Evolutionary conservation across 2,329 filamentous ascomycete genomes (phyloP), one percentile per base, ranked within the genome.

Genomic region (Aspergillus fumigatus): DNA sequence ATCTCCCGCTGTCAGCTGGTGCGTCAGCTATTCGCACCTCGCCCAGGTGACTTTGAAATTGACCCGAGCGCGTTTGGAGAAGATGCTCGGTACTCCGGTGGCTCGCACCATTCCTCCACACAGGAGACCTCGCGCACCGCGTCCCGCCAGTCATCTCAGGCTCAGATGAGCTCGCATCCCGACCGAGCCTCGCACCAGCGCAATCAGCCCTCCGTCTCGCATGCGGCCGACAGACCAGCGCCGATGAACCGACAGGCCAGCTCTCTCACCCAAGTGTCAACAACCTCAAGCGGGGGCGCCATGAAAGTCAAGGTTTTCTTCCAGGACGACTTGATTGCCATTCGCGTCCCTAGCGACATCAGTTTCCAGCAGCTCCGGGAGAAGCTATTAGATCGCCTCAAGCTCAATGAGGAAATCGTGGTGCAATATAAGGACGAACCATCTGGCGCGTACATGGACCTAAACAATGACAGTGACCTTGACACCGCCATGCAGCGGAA

Each of bases 261-360:
- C 40, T 88, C 82, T 5, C 73, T 86, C 57, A 77, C 76, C 1
- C 76, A 77, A 60, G 67, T 71, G 26, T 77, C 76, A 1, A 67
- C 62, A 26, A 64, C 69, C 4, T 75, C 75, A 9, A 71, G 68
- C 58, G 65, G 65, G 49, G 76, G 81, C 7, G 82, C 85, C 3
- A 88, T 97, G 79, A 97, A 97, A 75, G 89, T 97, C 71, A 97
- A 97, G 77, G 88, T 97, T 53, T 94, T 90, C 77, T 97, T 91
- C 77, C 89, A 93, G 62, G 88, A 92, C 59, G 93, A 97, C 64
- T 85, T 95, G 55, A 93, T 97, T 63, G 89, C 94, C 48, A 92
- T 99, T 67, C 87, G 92, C 35, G 90, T 97, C 54, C 88, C 93
- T 0, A 83, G 83, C 1, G 89, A 95, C 54, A 91, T 95, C 66